A percentile compares a stretch with the other conserved stretches of the same genome.
phyloP scores from a whole-genome alignment of 2,329 filamentous ascomycete genomes.

The Botrytis byssoidea region DNA sequence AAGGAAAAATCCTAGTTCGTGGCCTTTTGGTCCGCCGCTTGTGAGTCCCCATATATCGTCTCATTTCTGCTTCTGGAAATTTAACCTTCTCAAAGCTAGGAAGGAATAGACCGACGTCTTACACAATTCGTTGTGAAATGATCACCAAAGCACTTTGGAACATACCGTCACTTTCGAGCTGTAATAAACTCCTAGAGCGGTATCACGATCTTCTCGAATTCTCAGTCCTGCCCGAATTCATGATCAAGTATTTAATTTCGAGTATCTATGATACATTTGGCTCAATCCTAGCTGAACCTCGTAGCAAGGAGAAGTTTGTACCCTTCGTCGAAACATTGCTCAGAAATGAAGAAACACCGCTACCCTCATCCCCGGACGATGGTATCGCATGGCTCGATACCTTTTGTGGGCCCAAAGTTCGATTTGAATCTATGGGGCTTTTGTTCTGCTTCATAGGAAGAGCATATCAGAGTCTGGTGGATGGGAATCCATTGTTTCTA shows the following conservation, averaged over 20 bases:
- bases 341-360: constrained; percentile 33
- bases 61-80: background rate
- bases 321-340: constrained; percentile 29
- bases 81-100: constrained; percentile 23
- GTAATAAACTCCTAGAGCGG: constrained; percentile 26
- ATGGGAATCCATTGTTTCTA: constrained; percentile 34
- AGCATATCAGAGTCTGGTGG: constrained; percentile 31
- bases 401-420: constrained; percentile 34
- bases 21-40: constrained; percentile 28
- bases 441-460: constrained; percentile 36
- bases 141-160: constrained; percentile 32
- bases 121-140: constrained; percentile 5
- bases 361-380: constrained; percentile 33
- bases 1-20: constrained; percentile 31
- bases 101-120: constrained; percentile 24
- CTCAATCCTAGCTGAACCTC: constrained; percentile 25
- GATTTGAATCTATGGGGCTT: constrained; percentile 36
- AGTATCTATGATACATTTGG: constrained; percentile 32
- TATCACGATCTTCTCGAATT: constrained; percentile 22
- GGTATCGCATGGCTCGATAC: constrained; percentile 35
- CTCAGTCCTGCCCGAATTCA: constrained; percentile 23
- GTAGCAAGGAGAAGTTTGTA: constrained; percentile 26
- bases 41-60: background rate
- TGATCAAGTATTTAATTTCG: constrained; percentile 31
- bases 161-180: constrained; percentile 33